Percentiles rank a stretch among this genome's conserved stretches.
phyloP scores from a whole-genome alignment of 257 asterid species.

The Ajuga chamaepitys region DNA sequence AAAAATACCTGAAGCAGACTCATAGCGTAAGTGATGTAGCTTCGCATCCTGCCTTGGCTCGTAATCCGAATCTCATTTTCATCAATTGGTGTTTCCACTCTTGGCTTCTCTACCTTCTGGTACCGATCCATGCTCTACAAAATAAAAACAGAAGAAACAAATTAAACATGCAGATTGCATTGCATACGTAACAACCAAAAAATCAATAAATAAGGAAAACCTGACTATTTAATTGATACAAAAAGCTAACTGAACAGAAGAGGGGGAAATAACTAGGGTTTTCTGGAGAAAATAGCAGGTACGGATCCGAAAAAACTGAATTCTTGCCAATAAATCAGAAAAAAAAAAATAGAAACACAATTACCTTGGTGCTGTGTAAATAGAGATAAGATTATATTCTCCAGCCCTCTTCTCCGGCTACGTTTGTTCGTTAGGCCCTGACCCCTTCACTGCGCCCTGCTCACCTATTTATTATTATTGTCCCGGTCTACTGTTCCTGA shows the following conservation, averaged over 20 bases:
- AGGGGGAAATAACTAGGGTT: too few relatives aligned
- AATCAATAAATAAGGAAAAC: too few relatives aligned
- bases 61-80: conserved; percentile 68
- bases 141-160: not conserved
- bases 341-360: not conserved
- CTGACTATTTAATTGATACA: too few relatives aligned
- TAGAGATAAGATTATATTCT: conserved; percentile 19
- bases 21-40: conserved; percentile 60
- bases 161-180: too few relatives aligned
- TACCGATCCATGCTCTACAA: conserved; percentile 60
- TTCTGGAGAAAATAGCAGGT: too few relatives aligned
- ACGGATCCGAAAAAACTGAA: too few relatives aligned
- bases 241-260: too few relatives aligned
- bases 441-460: conserved; percentile 12
- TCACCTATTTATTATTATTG: conserved; percentile 25
- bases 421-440: conserved; percentile 43
- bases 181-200: too few relatives aligned
- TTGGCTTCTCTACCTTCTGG: conserved; percentile 67
- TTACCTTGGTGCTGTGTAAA: conserved; percentile 8
- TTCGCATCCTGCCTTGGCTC: conserved; percentile 65
- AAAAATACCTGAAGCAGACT: conserved; percentile 55
- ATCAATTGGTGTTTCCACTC: conserved; percentile 43
- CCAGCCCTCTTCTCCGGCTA: conserved; percentile 47
- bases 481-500: conserved; percentile 20
- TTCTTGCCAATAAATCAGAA: too few relatives aligned